Percentiles rank a stretch among this genome's conserved stretches.
phyloP scores from a whole-genome alignment of 139 green algal species.

The Eudorina sp. region DNA sequence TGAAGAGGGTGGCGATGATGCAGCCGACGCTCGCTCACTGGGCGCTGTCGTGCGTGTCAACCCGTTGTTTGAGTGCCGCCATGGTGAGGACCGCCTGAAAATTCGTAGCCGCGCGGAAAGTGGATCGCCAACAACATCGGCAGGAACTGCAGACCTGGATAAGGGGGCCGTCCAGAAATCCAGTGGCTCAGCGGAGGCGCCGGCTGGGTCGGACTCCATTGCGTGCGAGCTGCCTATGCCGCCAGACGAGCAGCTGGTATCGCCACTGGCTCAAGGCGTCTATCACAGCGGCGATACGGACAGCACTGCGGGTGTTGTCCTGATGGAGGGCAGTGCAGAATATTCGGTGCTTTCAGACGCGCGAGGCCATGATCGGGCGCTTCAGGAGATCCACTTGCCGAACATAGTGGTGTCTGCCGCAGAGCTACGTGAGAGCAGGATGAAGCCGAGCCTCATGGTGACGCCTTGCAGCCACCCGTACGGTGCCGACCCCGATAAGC shows the following conservation, averaged over 20 bases:
- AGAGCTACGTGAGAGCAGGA: background rate
- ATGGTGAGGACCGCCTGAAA: background rate
- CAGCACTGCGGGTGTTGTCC: background rate
- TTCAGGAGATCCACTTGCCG: background rate
- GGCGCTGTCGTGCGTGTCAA: background rate
- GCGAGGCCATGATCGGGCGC: background rate
- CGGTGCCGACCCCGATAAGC: no score
- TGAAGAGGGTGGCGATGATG: background rate
- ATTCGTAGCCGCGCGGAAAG: no score
- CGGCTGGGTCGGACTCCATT: background rate
- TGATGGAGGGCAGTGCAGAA: background rate
- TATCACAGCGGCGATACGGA: background rate
- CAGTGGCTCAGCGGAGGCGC: background rate
- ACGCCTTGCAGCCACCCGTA: conserved; percentile 10
- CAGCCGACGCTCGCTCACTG: background rate
- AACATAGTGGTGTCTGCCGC: background rate
- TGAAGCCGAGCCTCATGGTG: background rate
- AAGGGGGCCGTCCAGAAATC: background rate
- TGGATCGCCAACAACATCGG: background rate
- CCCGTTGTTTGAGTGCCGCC: background rate
- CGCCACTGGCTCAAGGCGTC: background rate
- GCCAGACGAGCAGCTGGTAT: background rate
- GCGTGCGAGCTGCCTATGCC: conserved; percentile 35
- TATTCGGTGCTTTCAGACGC: background rate
- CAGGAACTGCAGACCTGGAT: no score